Evolutionary conservation across 768 basidiomycete species (phyloP).

Genomic region (Leucosporidium scottii): DNA sequence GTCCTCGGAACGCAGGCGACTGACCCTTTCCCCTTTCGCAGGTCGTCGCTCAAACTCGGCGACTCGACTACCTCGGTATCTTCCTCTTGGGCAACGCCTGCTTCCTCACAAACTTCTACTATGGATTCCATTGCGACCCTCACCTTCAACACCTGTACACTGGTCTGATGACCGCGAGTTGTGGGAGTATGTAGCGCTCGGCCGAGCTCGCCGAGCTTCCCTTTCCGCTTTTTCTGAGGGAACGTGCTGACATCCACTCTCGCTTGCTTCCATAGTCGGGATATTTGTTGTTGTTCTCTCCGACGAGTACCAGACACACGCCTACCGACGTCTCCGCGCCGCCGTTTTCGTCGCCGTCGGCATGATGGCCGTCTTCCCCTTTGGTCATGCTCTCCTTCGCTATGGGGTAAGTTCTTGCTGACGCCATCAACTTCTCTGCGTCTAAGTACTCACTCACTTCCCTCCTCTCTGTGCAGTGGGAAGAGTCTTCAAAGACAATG

Average conservation of each 20-base stretch:
- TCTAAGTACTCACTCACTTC: neutral
- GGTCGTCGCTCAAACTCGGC: neutral
- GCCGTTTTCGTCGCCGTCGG: neutral
- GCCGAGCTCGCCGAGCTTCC: no score
- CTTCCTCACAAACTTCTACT: neutral
- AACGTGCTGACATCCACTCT: no score
- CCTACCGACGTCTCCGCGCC: neutral
- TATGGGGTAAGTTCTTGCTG: neutral
- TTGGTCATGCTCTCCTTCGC: neutral
- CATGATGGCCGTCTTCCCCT: neutral
- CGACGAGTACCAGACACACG: neutral
- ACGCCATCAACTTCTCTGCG: neutral
- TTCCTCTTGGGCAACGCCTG: neutral
- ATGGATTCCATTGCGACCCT: neutral
- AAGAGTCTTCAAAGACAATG: neutral
- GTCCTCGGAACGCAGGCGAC: no score
- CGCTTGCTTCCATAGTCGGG: neutral
- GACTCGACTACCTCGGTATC: neutral
- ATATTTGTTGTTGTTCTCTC: neutral
- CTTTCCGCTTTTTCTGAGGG: no score
- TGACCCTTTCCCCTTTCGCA: neutral
- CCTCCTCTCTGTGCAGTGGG: neutral
- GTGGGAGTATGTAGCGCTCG: neutral
- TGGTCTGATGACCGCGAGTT: neutral
- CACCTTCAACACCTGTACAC: neutral